Percentiles rank a stretch among this genome's conserved stretches.
These are phyloP conservation scores for Neofusicoccum kwambonambiense DNA, from an alignment of 2,329 filamentous ascomycete genomes.

Conservation along the genomic window DNA sequence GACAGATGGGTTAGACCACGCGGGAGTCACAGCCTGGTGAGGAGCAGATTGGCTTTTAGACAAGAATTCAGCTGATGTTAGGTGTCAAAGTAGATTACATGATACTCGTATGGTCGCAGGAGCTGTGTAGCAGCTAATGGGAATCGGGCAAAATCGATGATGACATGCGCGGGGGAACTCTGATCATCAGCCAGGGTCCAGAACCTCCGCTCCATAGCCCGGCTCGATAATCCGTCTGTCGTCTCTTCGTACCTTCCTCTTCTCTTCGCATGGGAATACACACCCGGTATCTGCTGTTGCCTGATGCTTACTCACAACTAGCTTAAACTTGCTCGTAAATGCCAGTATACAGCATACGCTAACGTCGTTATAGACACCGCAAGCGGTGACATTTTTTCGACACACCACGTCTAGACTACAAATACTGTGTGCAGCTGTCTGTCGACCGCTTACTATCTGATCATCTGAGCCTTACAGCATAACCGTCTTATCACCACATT, in stretches of 20 bases:
- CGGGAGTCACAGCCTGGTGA: no score
- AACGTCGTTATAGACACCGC: background rate
- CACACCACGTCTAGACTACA: background rate
- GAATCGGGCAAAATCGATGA: background rate
- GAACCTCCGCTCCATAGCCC: background rate
- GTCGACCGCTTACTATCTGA: no score
- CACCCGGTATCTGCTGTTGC: background rate
- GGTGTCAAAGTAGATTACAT: background rate
- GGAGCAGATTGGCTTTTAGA: no score
- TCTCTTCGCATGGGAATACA: no score
- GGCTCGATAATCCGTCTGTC: background rate
- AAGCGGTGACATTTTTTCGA: background rate
- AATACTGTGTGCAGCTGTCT: background rate
- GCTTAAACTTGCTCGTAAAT: background rate
- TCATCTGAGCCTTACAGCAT: no score
- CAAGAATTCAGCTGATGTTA: no score
- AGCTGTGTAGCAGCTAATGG: background rate
- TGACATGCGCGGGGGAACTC: conserved; percentile 7
- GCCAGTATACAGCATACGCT: background rate
- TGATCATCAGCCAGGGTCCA: background rate
- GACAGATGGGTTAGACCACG: no score
- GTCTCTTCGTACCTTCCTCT: background rate
- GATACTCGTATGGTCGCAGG: background rate
- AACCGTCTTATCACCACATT: no score
- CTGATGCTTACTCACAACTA: no score